Conservation (phyloP, 441 rosid species). For the Populus tomentosa region DNA sequence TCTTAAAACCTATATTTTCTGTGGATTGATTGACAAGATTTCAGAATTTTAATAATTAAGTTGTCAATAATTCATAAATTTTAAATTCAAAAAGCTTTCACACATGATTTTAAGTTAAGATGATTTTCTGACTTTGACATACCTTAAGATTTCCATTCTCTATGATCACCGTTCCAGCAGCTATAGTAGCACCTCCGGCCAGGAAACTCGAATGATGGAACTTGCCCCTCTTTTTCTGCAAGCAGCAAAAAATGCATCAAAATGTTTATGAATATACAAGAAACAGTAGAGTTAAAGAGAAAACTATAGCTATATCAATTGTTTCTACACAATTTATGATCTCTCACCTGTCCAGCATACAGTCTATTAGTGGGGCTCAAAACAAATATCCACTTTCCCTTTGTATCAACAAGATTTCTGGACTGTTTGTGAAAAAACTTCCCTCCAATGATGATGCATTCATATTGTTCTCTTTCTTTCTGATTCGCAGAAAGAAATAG, state of each 20-base stretch:
- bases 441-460: slow-evolving; percentile 54
- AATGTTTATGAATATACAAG: not conserved
- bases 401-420: slow-evolving; percentile 53
- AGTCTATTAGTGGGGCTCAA: slow-evolving; percentile 75
- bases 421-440: slow-evolving; percentile 58
- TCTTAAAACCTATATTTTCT: not conserved
- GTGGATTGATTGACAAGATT: not conserved
- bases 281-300: not conserved
- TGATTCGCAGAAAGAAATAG: slow-evolving; percentile 16
- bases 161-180: slow-evolving; percentile 74
- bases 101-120: too few species aligned
- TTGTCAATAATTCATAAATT: not conserved
- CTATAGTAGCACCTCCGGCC: slow-evolving; percentile 92
- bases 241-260: slow-evolving; percentile 1
- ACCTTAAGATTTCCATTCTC: slow-evolving; percentile 78
- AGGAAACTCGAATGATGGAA: slow-evolving; percentile 95
- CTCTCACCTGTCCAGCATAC: slow-evolving; percentile 65
- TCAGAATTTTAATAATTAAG: not conserved
- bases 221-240: slow-evolving; percentile 85
- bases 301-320: not conserved
- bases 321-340: not conserved
- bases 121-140: slow-evolving; percentile 2
- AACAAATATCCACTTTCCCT: slow-evolving; percentile 76
- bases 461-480: slow-evolving; percentile 86
- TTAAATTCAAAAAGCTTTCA: too few species aligned